Evolutionary conservation across 2,329 filamentous ascomycete genomes (phyloP), one percentile per base, ranked within the genome.

Genomic region (Acrodontium crateriforme): DNA sequence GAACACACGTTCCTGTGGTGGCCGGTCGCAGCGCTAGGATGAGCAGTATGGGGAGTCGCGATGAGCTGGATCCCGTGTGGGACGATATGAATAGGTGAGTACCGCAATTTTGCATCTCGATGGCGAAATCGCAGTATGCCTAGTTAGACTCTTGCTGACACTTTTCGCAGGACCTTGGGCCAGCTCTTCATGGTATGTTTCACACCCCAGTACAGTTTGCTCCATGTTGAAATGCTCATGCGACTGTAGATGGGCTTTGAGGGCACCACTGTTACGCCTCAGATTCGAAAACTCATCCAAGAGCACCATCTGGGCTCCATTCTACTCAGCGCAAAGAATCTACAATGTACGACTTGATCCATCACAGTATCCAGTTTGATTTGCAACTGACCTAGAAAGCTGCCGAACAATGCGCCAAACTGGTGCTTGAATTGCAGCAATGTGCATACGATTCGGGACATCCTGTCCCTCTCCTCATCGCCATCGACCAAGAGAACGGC

Each of bases 401-500:
- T 47, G 87, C 85, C 35, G 76, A 92, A 52, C 80, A 94, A 49
- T 85, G 87, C 17, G 85, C 87, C 23, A 71, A 69, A 47, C 67
- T 95, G 22, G 82, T 93, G 16, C 78, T 89, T 48, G 84, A 95
- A 48, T 65, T 98, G 24, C 89, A 98, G 56, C 84, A 76, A 27
- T 87, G 92, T 49, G 89, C 89, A 19, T 80, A 82, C 49, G 71
- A 91, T 55, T 78, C 87, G 34, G 87, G 87, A 12, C 87, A 95
- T 54, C 78, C 80, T 3, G 77, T 87, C 3, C 89, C 89, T 2
- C 61, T 98, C 11, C 65, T 91, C 30, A 94, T 98, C 44, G 85
- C 80, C 20, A 63, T 95, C 19, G 89, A 95, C 50, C 89, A 98
- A 52, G 89, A 98, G 54, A 95, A 98, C 71, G 89, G 89, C 39